These are phyloP conservation scores for Phallus indusiatus DNA, from an alignment of 768 basidiomycete species.

Conservation along the genomic window DNA sequence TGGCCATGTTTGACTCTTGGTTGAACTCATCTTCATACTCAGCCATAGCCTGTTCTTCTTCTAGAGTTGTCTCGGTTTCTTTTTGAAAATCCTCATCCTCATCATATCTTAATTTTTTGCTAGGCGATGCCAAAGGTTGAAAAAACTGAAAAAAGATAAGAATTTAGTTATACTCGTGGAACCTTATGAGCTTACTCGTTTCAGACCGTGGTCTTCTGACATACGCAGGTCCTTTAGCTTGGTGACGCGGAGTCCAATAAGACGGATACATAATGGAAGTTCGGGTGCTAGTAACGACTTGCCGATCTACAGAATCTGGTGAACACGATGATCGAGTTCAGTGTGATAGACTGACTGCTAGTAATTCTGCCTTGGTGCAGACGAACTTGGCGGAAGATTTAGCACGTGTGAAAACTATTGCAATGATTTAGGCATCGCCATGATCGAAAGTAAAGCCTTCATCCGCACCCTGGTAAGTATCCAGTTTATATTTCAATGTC, in stretches of 20 bases:
- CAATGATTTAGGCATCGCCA: background rate
- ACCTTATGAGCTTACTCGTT: conserved; percentile 38
- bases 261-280: conserved; percentile 65
- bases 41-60: conserved; percentile 7
- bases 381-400: conserved; percentile 72
- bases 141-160: conserved; percentile 43
- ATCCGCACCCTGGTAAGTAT: conserved; percentile 70
- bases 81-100: background rate
- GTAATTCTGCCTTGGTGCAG: conserved; percentile 68
- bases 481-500: conserved; percentile 87
- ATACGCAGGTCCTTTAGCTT: conserved; percentile 77
- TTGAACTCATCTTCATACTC: conserved; percentile 7
- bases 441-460: background rate
- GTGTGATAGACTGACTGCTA: conserved; percentile 40
- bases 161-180: background rate
- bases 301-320: conserved; percentile 45
- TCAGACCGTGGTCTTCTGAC: conserved; percentile 47
- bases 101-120: conserved; percentile 23
- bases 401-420: conserved; percentile 68
- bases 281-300: conserved; percentile 76
- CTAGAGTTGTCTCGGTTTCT: background rate
- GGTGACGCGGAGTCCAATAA: conserved; percentile 84
- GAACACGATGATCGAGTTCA: conserved; percentile 10
- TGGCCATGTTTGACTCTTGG: background rate
- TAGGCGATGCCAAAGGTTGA: conserved; percentile 29